Base-by-base conservation (phyloP, 2,329 filamentous ascomycete species). In the Fusarium irregulare region DNA sequence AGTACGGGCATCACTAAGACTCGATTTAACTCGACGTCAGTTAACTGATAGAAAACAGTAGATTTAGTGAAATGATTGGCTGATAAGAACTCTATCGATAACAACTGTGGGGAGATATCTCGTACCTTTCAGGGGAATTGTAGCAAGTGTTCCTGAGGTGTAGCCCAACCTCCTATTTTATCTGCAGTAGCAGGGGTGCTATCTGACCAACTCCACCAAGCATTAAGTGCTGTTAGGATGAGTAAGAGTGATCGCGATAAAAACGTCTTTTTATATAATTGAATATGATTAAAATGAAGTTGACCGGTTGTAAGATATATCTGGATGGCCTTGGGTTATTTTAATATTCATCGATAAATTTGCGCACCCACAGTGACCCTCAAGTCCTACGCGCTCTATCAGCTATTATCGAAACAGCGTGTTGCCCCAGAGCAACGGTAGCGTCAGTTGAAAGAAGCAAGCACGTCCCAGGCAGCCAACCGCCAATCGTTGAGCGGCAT, bases 201-300 rank as follows among this genome's bases (percentile, higher is more conserved):
- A 53, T 58, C 67, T 49, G 20, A 16, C 55, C 61, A 72, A 75
- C 79, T 79, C 78, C 66, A 66, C 45, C 41, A 25, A 64, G 51
- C 69, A 79, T 75, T 80, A 77, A 76, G 57, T 73, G 64, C 12
- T 75, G 79, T 76, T 80, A 80, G 56, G 32, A 46, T 16, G 13
- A 6, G 8, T 21, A 13, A 60, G 42, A 30, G 46, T 7, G 21
- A 25, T 20, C 23, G 21, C 13, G n/a, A 23, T 6, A 5, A 40
- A 27, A 28, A 23, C 34, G 10, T 3, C 6, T 37, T 37, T 11
- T 49, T 7, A 25, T 10, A 11, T 32, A 10, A 18, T 4, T 28
- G 2, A 42, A 12, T 5, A 3, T 3, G 4, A 16, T 3, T 4
- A 28, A 48, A 48, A 23, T 16, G 2, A 14, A 4, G 6, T 13